These are phyloP conservation scores for Phoma herbarum DNA, from an alignment of 2,329 filamentous ascomycete species.

Conservation along the genomic window DNA sequence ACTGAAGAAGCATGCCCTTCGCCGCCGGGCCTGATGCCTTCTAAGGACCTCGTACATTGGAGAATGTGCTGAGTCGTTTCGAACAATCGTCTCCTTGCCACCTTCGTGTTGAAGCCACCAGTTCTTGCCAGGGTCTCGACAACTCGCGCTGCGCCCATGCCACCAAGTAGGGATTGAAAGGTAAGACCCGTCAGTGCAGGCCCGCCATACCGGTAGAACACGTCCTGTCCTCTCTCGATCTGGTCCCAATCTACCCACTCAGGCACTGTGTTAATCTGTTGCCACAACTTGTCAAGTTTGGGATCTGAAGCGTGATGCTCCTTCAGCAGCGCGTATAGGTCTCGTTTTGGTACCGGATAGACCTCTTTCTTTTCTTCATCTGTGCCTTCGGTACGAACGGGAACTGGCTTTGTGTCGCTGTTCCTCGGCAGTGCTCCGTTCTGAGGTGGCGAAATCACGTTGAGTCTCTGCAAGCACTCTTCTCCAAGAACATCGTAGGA, in stretches of 20 bases:
- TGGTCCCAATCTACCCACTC: slow-evolving; percentile 82
- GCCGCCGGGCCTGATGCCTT: slow-evolving; percentile 73
- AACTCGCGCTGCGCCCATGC: slow-evolving; percentile 76
- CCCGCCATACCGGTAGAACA: slow-evolving; percentile 79
- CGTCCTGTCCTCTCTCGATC: slow-evolving; percentile 75
- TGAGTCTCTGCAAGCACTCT: slow-evolving; percentile 70
- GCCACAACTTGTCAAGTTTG: slow-evolving; percentile 68
- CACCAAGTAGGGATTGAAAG: slow-evolving; percentile 72
- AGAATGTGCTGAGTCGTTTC: slow-evolving; percentile 81
- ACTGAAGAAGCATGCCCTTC: slow-evolving; percentile 71
- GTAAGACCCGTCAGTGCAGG: slow-evolving; percentile 70
- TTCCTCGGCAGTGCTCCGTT: slow-evolving; percentile 51
- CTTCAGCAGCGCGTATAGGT: slow-evolving; percentile 70
- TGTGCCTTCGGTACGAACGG: slow-evolving; percentile 38
- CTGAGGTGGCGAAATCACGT: slow-evolving; percentile 65
- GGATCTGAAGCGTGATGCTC: slow-evolving; percentile 66
- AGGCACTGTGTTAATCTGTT: slow-evolving; percentile 71
- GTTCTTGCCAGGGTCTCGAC: slow-evolving; percentile 78
- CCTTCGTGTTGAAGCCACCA: slow-evolving; percentile 74
- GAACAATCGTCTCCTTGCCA: slow-evolving; percentile 71
- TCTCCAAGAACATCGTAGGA: slow-evolving; percentile 75
- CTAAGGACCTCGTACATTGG: slow-evolving; percentile 71
- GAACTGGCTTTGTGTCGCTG: slow-evolving; percentile 42
- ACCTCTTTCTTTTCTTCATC: slow-evolving; percentile 46
- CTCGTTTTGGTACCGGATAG: slow-evolving; percentile 55